Evolutionary conservation across 1,284 basidiomycete species (phyloP).

Genomic region (Rhodotorula sp.): DNA sequence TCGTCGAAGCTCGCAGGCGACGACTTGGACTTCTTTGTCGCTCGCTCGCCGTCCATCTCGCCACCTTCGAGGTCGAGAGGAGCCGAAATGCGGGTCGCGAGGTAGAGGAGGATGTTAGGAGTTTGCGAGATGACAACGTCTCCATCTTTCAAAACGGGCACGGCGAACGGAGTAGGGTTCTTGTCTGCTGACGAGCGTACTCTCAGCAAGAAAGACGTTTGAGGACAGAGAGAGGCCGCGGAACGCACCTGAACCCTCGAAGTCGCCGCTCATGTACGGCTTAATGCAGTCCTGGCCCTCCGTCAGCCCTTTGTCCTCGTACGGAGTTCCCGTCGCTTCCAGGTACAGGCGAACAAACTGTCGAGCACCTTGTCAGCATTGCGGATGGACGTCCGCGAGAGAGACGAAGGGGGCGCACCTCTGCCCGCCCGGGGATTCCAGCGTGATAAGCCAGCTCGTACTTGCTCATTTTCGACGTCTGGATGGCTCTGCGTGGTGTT

Average conservation of each 20-base stretch:
- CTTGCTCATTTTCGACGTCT: not conserved
- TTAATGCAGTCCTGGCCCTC: conserved; percentile 23
- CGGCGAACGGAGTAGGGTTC: conserved; percentile 46
- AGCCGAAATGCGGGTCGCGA: conserved; percentile 49
- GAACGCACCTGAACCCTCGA: conserved; percentile 15
- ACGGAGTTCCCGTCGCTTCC: conserved; percentile 32
- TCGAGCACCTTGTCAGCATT: not conserved
- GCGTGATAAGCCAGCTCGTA: conserved; percentile 38
- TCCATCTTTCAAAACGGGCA: conserved; percentile 45
- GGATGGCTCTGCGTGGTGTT: not conserved
- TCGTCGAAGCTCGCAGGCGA: conserved; percentile 54
- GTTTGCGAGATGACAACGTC: conserved; percentile 42
- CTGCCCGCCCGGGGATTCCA: conserved; percentile 32
- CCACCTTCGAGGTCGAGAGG: conserved; percentile 46
- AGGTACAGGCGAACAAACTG: conserved; percentile 35
- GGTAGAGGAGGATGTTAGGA: conserved; percentile 45
- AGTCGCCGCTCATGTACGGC: conserved; percentile 25
- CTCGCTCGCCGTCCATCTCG: conserved; percentile 12
- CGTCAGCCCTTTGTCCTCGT: conserved; percentile 19
- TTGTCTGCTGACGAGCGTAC: conserved; percentile 11
- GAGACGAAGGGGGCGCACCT: conserved; percentile 9
- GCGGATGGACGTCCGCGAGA: not conserved
- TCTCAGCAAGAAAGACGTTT: not conserved
- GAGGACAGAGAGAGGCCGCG: not conserved
- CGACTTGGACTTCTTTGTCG: conserved; percentile 47